Base-by-base conservation (phyloP, 805 yeast species). In the Cyberlindnera japonica region DNA sequence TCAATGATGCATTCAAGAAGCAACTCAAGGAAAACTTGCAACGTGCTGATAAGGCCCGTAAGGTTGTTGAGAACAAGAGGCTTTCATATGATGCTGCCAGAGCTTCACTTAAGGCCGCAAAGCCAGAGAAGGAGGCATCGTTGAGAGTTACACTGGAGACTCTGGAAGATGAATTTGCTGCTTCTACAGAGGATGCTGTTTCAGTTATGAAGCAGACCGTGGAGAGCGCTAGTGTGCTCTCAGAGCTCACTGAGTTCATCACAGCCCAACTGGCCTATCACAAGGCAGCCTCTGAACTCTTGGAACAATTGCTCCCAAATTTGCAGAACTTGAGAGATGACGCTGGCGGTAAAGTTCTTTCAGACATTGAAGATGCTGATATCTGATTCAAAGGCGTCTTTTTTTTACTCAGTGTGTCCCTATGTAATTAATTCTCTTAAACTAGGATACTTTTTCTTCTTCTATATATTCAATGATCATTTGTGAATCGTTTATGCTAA, bases 151-250 rank as follows among this genome's bases (percentile, higher is more conserved):
- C 79, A 48, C 81, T 87, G 74, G 95, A 87, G 63, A 76, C 81
- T 46, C 79, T 87, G 37, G 96, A 87, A 66, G 96, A 87, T 56
- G 90, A 83, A 56, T 87, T 87, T 61, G 95, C 93, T 34, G 86
- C 84, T 51, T 83, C 90, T 18, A 88, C 88, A 25, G 95, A 87
- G 65, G 93, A 83, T 56, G 93, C 95, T 28, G 87, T 86, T 40
- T 68, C 79, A 28, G 77, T 83, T 44, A 82, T 87, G 90, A 86
- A 81, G 67, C 80, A 81, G 58, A 90, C 83, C 21, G 75, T 87
- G 50, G 80, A 81, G 42, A 71, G 79, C 41, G 79, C 89, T 16
- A 74, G 78, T 51, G 83, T 89, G 14, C 69, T 84, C 50, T 73
- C 77, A 37, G 81, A 81, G 59, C 66, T 86, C 43, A 69, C 72